Percentiles rank a stretch among this genome's conserved stretches.
Conservation (phyloP, 164 flowering plant genomes). For the Tinospora cordifolia region DNA sequence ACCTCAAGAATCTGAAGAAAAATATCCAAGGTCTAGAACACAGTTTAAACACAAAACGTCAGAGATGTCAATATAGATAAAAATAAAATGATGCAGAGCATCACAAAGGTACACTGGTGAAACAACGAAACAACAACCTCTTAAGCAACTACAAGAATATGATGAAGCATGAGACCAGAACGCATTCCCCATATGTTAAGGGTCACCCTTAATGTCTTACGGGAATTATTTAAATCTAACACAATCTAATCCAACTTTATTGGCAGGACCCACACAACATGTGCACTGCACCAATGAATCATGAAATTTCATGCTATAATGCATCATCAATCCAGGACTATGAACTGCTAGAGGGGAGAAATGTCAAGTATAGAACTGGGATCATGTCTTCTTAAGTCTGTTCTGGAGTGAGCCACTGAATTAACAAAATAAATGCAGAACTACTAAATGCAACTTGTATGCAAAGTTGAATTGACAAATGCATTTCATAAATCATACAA, state of each 20-base stretch:
- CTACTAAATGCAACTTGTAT: background rate
- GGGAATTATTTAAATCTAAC: background rate
- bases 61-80: background rate
- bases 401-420: background rate
- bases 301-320: background rate
- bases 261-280: background rate
- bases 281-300: background rate
- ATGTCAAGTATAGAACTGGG: no score
- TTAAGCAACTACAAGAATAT: background rate
- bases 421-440: background rate
- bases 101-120: background rate
- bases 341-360: no score
- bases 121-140: no score
- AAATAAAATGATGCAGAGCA: background rate
- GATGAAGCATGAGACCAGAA: background rate
- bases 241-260: background rate
- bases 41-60: slow-evolving; percentile 9
- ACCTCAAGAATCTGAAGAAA: slow-evolving; percentile 78
- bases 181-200: background rate
- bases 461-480: background rate
- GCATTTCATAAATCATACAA: background rate
- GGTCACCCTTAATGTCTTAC: background rate
- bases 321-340: background rate
- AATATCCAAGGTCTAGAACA: slow-evolving; percentile 78
- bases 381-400: no score